These are phyloP conservation scores for Corylus americana DNA, from an alignment of 306 rosid genomes.

Conservation along the genomic window DNA sequence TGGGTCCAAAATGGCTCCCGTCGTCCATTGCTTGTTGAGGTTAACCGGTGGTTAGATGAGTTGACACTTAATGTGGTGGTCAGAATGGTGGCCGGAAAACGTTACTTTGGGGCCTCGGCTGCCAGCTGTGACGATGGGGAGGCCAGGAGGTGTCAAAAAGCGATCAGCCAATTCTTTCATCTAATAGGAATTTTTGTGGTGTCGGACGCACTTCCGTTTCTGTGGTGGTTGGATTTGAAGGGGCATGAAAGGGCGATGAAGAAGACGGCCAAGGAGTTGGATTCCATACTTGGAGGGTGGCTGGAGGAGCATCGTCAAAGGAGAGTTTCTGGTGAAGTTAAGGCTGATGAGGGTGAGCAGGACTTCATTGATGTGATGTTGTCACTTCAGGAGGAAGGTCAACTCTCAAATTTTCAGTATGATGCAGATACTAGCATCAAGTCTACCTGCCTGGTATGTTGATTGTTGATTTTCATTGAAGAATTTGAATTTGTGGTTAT, in stretches of 20 bases:
- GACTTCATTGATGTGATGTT: conserved; percentile 70
- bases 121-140: conserved; percentile 22
- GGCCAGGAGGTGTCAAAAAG: conserved; percentile 45
- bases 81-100: conserved; percentile 62
- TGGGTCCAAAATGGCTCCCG: conserved; percentile 29
- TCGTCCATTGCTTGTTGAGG: conserved; percentile 16
- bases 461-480: background rate
- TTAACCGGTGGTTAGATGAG: conserved; percentile 47
- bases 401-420: conserved; percentile 36
- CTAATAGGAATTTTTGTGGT: conserved; percentile 50
- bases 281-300: conserved; percentile 51
- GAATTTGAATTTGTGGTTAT: background rate
- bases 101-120: conserved; percentile 44
- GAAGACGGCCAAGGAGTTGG: conserved; percentile 56
- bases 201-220: conserved; percentile 52
- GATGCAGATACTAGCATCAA: conserved; percentile 48
- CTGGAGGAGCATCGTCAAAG: conserved; percentile 49
- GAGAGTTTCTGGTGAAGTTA: conserved; percentile 19
- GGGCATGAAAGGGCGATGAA: conserved; percentile 66
- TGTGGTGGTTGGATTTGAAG: conserved; percentile 53
- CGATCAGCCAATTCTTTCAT: conserved; percentile 45
- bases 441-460: conserved; percentile 62
- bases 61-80: conserved; percentile 50
- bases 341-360: conserved; percentile 32
- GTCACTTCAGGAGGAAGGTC: conserved; percentile 41